These are phyloP conservation scores for Colletotrichum kahawae DNA, from an alignment of 2,329 filamentous ascomycete genomes.

Conservation along the genomic window DNA sequence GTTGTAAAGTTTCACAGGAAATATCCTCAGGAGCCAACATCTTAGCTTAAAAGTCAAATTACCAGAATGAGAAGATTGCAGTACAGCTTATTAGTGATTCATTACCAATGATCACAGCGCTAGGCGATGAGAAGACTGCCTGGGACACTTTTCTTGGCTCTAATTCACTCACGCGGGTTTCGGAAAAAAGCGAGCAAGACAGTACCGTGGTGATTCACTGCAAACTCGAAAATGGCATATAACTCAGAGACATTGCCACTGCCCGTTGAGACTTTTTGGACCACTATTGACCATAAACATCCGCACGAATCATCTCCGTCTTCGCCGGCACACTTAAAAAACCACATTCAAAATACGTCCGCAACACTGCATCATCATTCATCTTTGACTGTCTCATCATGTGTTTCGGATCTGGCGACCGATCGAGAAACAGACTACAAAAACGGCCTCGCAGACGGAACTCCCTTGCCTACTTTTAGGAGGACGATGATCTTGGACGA, in stretches of 20 bases:
- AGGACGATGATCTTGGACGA: background rate
- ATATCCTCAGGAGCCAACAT: no score
- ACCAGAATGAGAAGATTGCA: no score
- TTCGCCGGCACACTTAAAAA: background rate
- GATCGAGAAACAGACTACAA: background rate
- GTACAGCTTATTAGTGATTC: background rate
- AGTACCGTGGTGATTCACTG: background rate
- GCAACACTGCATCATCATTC: background rate
- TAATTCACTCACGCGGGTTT: fast-evolving
- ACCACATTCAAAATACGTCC: background rate
- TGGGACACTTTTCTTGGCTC: background rate
- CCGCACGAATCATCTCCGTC: background rate
- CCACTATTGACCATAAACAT: background rate
- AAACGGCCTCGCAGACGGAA: background rate
- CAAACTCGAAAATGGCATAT: background rate
- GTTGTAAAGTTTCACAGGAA: no score
- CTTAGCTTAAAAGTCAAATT: no score
- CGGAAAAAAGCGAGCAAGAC: background rate
- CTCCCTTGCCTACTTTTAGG: background rate
- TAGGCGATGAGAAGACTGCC: background rate
- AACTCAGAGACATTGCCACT: background rate
- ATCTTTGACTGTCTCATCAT: background rate
- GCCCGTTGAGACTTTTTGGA: fast-evolving
- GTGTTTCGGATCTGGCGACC: background rate
- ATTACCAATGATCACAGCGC: fast-evolving